Evolutionary conservation across 2,329 filamentous ascomycete genomes (phyloP).

Genomic region (Teratosphaeria gauchensis): DNA sequence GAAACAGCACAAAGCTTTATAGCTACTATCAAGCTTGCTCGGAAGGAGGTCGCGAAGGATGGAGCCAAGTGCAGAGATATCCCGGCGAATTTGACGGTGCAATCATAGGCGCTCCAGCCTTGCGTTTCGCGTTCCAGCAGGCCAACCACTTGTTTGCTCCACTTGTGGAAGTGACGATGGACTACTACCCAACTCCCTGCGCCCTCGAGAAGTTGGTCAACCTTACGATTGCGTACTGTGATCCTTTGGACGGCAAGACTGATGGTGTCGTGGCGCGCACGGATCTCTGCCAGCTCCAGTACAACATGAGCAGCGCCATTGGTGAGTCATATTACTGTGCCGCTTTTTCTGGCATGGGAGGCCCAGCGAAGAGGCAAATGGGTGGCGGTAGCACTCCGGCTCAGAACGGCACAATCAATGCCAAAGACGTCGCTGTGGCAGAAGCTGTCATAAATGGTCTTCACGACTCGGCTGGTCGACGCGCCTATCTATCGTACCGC

Average conservation of each 20-base stretch:
- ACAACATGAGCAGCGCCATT: conserved; percentile 42
- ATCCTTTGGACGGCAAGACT: conserved; percentile 44
- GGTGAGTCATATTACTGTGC: conserved; percentile 34
- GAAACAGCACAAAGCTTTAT: conserved; percentile 31
- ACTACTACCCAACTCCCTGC: conserved; percentile 36
- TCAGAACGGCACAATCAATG: conserved; percentile 25
- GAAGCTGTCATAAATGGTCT: conserved; percentile 31
- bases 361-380: conserved; percentile 16
- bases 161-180: conserved; percentile 30
- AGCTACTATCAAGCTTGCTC: conserved; percentile 48
- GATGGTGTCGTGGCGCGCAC: conserved; percentile 45
- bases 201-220: conserved; percentile 45
- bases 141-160: conserved; percentile 33
- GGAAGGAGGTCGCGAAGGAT: conserved; percentile 42
- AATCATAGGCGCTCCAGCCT: conserved; percentile 38
- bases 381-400: conserved; percentile 19
- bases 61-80: conserved; percentile 43
- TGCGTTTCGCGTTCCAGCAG: conserved; percentile 39
- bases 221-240: conserved; percentile 45
- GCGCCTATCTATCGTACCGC: neutral
- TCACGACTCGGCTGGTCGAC: conserved; percentile 26
- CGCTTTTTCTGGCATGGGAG: neutral
- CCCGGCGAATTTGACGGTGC: conserved; percentile 41
- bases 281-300: conserved; percentile 43
- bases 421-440: conserved; percentile 24